Evolutionary conservation across 768 basidiomycete genomes (phyloP).

Genomic region (Tulasnella sp.): DNA sequence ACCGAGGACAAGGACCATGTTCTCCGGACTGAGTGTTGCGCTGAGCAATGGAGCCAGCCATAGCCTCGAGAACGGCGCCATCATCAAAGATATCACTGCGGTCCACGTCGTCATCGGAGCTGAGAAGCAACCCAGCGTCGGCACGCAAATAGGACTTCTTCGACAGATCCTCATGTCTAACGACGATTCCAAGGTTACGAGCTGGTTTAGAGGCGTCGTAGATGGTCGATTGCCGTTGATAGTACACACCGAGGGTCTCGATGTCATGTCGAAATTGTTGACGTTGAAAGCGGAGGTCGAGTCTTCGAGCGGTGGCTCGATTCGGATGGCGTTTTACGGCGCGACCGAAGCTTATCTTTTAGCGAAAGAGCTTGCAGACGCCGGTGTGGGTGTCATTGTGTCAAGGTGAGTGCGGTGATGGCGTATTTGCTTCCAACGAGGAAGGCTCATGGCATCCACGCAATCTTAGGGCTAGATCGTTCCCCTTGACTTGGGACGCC

Average conservation of each 20-base stretch:
- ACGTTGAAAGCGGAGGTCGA: constrained; percentile 54
- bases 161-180: constrained; percentile 44
- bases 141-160: constrained; percentile 69
- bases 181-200: constrained; percentile 22
- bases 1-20: constrained; percentile 44
- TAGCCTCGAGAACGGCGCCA: constrained; percentile 47
- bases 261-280: constrained; percentile 56
- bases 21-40: constrained; percentile 50
- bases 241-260: constrained; percentile 50
- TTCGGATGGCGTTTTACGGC: constrained; percentile 43
- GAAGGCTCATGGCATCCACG: background rate
- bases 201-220: constrained; percentile 35
- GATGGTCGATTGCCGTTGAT: constrained; percentile 52
- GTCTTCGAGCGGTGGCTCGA: constrained; percentile 25
- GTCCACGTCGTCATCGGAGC: constrained; percentile 48
- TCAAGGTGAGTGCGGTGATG: constrained; percentile 27
- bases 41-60: constrained; percentile 50
- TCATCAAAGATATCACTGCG: constrained; percentile 49
- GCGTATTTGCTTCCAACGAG: background rate
- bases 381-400: constrained; percentile 57
- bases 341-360: constrained; percentile 61
- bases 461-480: constrained; percentile 38
- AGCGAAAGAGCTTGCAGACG: constrained; percentile 54
- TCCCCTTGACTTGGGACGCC: constrained; percentile 60
- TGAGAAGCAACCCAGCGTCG: constrained; percentile 42